Conservation (phyloP, 441 rosid genomes). For the Pelargonium fulgidum region DNA sequence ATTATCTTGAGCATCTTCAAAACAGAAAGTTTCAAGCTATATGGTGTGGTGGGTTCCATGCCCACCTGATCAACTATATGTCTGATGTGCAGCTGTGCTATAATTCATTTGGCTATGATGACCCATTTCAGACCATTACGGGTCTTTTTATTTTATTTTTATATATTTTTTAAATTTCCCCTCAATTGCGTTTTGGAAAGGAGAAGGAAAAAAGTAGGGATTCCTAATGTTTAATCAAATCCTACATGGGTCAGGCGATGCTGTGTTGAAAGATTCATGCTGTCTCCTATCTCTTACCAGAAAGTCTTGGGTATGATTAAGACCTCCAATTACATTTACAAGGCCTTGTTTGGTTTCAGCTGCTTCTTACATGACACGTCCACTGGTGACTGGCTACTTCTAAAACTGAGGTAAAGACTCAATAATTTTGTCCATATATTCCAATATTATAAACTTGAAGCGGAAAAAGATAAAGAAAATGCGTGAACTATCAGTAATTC, state of each 20-base stretch:
- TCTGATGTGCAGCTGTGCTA: constrained; percentile 10
- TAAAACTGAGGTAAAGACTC: background rate
- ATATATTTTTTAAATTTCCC: background rate
- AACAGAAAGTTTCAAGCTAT: background rate
- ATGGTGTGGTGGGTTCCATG: constrained; percentile 16
- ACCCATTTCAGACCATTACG: constrained; percentile 2
- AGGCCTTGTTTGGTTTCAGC: constrained; percentile 5
- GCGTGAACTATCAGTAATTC: background rate
- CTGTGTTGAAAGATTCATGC: constrained; percentile 33
- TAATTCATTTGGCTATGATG: constrained; percentile 9
- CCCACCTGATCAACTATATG: background rate
- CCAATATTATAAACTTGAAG: background rate
- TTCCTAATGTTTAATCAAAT: constrained; percentile 23
- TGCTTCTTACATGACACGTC: background rate
- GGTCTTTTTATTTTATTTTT: background rate
- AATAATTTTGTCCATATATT: background rate
- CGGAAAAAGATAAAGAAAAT: background rate
- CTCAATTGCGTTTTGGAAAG: background rate
- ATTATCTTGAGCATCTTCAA: background rate
- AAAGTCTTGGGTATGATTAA: constrained; percentile 25
- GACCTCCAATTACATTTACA: constrained; percentile 21
- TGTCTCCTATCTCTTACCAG: constrained; percentile 24
- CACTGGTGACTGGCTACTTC: background rate
- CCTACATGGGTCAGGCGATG: constrained; percentile 25
- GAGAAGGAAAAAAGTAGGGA: background rate